A percentile compares a stretch with the other conserved stretches of the same genome.
These are phyloP conservation scores for Rhizopus arrhizus DNA, from an alignment of 371 early-diverging fungal species.

Conservation along the genomic window DNA sequence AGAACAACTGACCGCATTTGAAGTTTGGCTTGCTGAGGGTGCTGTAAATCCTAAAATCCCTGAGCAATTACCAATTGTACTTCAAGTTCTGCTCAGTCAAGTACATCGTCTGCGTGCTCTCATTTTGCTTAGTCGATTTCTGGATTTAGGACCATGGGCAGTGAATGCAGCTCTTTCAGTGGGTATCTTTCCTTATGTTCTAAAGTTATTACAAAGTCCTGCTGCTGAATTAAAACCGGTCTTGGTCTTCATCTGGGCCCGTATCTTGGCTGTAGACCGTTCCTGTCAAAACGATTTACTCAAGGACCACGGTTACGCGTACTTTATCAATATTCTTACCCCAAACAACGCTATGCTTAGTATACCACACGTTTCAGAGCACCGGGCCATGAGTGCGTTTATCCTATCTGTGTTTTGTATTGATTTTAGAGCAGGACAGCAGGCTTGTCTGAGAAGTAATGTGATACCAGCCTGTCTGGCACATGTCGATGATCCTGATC, in stretches of 20 bases:
- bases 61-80: conserved; percentile 92
- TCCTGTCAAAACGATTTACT: conserved; percentile 88
- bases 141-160: conserved; percentile 95
- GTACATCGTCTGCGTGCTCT: conserved; percentile 92
- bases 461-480: conserved; percentile 70
- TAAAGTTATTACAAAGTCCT: conserved; percentile 93
- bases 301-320: conserved; percentile 90
- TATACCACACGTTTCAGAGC: conserved; percentile 77
- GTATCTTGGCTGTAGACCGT: conserved; percentile 90
- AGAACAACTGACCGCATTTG: conserved; percentile 95
- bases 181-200: conserved; percentile 95
- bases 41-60: conserved; percentile 76
- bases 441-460: conserved; percentile 76
- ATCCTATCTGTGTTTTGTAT: conserved; percentile 90
- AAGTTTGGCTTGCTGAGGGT: conserved; percentile 91
- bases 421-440: conserved; percentile 79
- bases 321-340: conserved; percentile 89
- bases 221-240: conserved; percentile 92
- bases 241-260: conserved; percentile 95
- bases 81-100: conserved; percentile 95
- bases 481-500: conserved; percentile 76
- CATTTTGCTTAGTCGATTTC: conserved; percentile 85
- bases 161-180: conserved; percentile 92
- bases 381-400: conserved; percentile 89
- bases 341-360: conserved; percentile 72